Base-by-base conservation (phyloP, 139 green algal genomes). In the Pseudopediastrum boryanum region DNA sequence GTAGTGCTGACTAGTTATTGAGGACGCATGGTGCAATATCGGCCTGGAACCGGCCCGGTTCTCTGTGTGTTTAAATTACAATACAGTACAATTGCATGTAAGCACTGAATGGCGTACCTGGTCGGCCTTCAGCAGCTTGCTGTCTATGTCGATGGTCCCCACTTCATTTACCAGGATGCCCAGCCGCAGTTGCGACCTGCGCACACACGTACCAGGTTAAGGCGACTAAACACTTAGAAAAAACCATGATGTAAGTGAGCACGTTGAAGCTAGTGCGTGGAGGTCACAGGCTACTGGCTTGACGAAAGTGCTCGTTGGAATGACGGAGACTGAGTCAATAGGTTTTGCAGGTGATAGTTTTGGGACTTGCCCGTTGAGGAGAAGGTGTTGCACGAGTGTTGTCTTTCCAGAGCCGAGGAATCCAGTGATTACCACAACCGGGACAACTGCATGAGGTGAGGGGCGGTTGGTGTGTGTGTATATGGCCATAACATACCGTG, bases 361-460 rank as follows among this genome's bases (percentile, higher is more conserved):
- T 67, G 19, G 58, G 58, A 39, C 25, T 16, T 38, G 67, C n/a
- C 36, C 35, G 13, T 36, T 75, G 10, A 4, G 12, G 4, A 89
- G 77, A 31, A 90, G 54, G 50, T 90, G 85, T 31, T 87, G 75
- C 33, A 91, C 52, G 16, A 92, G 50, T 1, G 86, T 92, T 31
- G 86, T 92, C 76, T 91, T 91, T 46, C 86, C 86, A 72, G 35
- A 56, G 0, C 86, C 86, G 16, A 92, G 80, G 48, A 89, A 92
- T 1, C 86, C 87, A 0, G 86, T 89, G 54, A 90, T 77, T 3
- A 92, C 66, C 23, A 84, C 39, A 1, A 77, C 83, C 27, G 87
- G 84, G 4, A 91, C 79, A n/a, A 75, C 83, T 88, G 79, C 25
- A 21, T 39, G 19, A 9, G 1, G 46, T 21, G 64, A 66, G 56